A percentile compares a stretch with the other conserved stretches of the same genome.
These are phyloP conservation scores for Balakata baccata DNA, from an alignment of 345 rosid species.

Conservation along the genomic window DNA sequence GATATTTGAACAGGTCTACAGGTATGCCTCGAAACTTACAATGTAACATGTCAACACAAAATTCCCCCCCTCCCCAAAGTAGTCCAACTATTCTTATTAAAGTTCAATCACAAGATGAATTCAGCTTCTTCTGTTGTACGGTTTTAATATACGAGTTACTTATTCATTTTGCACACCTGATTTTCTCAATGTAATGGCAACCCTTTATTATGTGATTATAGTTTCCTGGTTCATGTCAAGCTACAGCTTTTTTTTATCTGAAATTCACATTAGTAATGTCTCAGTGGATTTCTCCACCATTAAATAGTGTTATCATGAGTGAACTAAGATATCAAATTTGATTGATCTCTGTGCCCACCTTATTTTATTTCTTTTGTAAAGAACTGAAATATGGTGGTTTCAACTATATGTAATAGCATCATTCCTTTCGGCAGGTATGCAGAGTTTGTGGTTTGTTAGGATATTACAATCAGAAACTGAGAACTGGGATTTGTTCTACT, in stretches of 20 bases:
- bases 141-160: too few relatives aligned
- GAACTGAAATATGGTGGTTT: background rate
- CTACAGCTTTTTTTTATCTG: background rate
- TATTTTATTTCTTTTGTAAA: background rate
- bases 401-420: background rate
- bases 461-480: conserved; percentile 75
- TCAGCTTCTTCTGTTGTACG: too few relatives aligned
- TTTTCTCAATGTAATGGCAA: background rate
- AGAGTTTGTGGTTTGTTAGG: conserved; percentile 84
- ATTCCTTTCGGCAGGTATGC: conserved; percentile 56
- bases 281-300: background rate
- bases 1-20: too few relatives aligned
- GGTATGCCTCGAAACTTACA: too few relatives aligned
- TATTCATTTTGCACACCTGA: background rate
- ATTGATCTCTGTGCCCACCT: background rate
- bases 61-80: too few relatives aligned
- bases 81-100: too few relatives aligned
- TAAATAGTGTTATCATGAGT: too few relatives aligned
- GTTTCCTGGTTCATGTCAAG: background rate
- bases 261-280: background rate
- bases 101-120: too few relatives aligned
- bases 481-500: conserved; percentile 64
- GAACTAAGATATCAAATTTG: background rate
- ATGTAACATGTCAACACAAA: too few relatives aligned
- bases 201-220: background rate